These are phyloP conservation scores for Sporodiniella umbellata DNA, from an alignment of 371 early-diverging fungal genomes.

Conservation along the genomic window DNA sequence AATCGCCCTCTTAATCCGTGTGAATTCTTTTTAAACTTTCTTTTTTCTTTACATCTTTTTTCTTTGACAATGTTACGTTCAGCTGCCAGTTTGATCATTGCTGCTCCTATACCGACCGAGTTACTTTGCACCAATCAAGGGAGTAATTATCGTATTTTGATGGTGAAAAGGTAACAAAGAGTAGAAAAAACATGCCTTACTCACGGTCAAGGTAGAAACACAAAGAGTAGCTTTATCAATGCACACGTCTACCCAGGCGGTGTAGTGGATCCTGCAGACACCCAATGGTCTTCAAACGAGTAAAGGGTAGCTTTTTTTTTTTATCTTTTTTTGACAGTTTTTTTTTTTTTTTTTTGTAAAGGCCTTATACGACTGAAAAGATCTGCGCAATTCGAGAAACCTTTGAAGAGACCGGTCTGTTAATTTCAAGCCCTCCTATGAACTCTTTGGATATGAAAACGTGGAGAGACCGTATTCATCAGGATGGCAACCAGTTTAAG, in stretches of 20 bases:
- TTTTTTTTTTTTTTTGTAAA: not conserved
- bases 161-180: conserved; percentile 53
- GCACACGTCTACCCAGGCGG: conserved; percentile 66
- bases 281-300: conserved; percentile 14
- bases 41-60: not conserved
- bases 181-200: not conserved
- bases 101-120: conserved; percentile 38
- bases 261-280: conserved; percentile 56
- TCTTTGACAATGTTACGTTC: conserved; percentile 8
- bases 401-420: conserved; percentile 78
- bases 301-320: too few relatives aligned
- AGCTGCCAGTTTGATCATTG: conserved; percentile 41
- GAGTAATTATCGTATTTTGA: conserved; percentile 52
- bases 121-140: conserved; percentile 19
- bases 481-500: conserved; percentile 51
- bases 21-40: not conserved
- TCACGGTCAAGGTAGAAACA: conserved; percentile 31
- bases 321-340: too few relatives aligned
- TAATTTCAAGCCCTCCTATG: conserved; percentile 41
- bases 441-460: conserved; percentile 18
- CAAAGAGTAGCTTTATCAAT: conserved; percentile 51
- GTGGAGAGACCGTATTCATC: conserved; percentile 58
- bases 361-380: conserved; percentile 23
- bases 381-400: conserved; percentile 82
- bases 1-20: not conserved